Percentiles rank a stretch among this genome's conserved stretches.
These are phyloP conservation scores for Daldinia concentrica DNA, from an alignment of 495 filamentous ascomycete genomes.

Conservation along the genomic window DNA sequence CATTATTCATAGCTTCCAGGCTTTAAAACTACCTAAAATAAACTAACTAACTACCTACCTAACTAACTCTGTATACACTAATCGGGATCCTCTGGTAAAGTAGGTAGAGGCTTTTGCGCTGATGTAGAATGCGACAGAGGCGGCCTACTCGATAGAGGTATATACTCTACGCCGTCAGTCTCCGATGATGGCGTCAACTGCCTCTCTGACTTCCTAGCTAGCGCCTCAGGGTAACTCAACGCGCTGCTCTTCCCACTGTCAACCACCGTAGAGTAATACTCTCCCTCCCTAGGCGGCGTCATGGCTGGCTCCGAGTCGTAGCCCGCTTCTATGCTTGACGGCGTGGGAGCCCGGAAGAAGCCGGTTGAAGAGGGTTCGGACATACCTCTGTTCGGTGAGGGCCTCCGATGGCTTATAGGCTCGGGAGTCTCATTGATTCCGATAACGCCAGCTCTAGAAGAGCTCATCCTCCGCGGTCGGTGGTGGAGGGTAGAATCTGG, in stretches of 20 bases:
- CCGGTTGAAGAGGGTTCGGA: constrained; percentile 26
- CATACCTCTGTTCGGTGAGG: constrained; percentile 25
- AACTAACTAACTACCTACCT: constrained; percentile 4
- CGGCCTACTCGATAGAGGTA: constrained; percentile 38
- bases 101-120: constrained; percentile 59
- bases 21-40: not conserved
- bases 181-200: constrained; percentile 53
- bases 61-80: constrained; percentile 18
- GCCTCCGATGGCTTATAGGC: constrained; percentile 5
- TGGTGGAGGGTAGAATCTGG: constrained; percentile 24
- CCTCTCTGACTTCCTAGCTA: constrained; percentile 40
- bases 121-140: constrained; percentile 37
- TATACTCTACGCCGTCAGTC: constrained; percentile 32
- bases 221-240: constrained; percentile 26
- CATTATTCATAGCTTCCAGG: constrained; percentile 37
- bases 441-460: constrained; percentile 11
- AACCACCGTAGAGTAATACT: constrained; percentile 30
- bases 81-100: constrained; percentile 58
- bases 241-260: constrained; percentile 10
- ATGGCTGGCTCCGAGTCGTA: constrained; percentile 46
- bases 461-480: constrained; percentile 7
- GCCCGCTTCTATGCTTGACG: constrained; percentile 38
- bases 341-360: constrained; percentile 39
- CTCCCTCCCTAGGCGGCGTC: constrained; percentile 26
- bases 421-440: not conserved